Conservation (phyloP, 2,329 filamentous ascomycete genomes). For the Bipolaris bicolor region DNA sequence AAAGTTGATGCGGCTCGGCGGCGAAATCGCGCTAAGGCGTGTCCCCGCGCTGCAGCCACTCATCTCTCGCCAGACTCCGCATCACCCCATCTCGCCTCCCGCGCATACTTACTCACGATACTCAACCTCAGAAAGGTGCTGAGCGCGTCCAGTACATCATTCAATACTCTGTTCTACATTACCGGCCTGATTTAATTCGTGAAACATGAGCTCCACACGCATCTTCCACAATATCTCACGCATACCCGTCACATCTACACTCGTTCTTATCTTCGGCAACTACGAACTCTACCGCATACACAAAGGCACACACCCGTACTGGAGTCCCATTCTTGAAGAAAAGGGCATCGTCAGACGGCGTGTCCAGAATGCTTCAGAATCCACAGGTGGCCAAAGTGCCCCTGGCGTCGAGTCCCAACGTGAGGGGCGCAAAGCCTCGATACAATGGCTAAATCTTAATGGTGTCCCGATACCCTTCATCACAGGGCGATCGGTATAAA, state of each 20-base stretch:
- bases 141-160: constrained; percentile 2
- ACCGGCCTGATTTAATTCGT: not conserved
- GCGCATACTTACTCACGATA: not conserved
- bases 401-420: constrained; percentile 6
- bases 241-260: constrained; percentile 21
- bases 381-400: constrained; percentile 8
- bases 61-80: constrained; percentile 27
- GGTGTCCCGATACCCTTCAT: constrained; percentile 37
- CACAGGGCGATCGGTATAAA: constrained; percentile 1
- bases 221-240: constrained; percentile 21
- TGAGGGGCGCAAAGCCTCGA: constrained; percentile 17
- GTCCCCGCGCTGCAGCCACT: constrained; percentile 27
- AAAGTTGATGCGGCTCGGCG: constrained; percentile 24
- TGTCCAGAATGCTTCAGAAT: constrained; percentile 12
- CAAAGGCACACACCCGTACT: constrained; percentile 37
- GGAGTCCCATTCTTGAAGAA: constrained; percentile 30
- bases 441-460: constrained; percentile 36
- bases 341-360: constrained; percentile 22
- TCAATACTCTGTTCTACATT: constrained; percentile 6
- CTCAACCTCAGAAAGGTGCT: constrained; percentile 2
- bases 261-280: constrained; percentile 28
- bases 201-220: constrained; percentile 21
- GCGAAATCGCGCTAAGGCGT: constrained; percentile 19
- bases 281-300: constrained; percentile 38
- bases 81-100: constrained; percentile 14